Percentiles rank a stretch among this genome's conserved stretches.
Evolutionary conservation across 2,329 filamentous ascomycete species (phyloP).

Genomic region (Aspergillus persii): DNA sequence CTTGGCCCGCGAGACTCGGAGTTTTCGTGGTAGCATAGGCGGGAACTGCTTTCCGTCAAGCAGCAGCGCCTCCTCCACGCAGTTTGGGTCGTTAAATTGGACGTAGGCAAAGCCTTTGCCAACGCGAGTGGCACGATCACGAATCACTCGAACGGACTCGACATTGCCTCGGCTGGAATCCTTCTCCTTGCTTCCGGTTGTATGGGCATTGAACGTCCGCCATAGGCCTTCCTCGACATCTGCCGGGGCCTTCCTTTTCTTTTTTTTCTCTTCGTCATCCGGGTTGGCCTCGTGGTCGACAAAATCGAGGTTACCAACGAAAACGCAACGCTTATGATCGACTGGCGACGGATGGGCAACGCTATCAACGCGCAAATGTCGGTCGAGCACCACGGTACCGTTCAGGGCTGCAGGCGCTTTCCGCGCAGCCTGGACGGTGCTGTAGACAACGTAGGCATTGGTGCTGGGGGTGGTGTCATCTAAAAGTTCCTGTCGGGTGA

Average conservation of each 20-base stretch:
- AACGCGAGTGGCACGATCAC: constrained; percentile 85
- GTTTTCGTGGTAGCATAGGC: constrained; percentile 82
- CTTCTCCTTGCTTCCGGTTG: constrained; percentile 27
- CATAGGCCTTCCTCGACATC: constrained; percentile 82
- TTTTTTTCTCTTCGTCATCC: constrained; percentile 58
- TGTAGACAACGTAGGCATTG: constrained; percentile 92
- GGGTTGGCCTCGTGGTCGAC: constrained; percentile 84
- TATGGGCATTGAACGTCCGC: constrained; percentile 42
- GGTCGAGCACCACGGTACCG: constrained; percentile 76
- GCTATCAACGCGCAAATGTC: constrained; percentile 86
- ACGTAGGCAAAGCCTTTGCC: constrained; percentile 98
- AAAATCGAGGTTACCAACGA: constrained; percentile 94
- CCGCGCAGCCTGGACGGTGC: constrained; percentile 69
- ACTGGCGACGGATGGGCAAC: constrained; percentile 81
- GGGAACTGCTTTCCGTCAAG: constrained; percentile 90
- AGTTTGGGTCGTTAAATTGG: constrained; percentile 85
- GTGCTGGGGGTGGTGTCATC: constrained; percentile 86
- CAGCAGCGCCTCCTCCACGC: constrained; percentile 86
- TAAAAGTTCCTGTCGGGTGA: constrained; percentile 86
- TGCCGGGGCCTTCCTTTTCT: constrained; percentile 71
- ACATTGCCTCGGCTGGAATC: constrained; percentile 67
- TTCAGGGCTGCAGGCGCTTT: constrained; percentile 77
- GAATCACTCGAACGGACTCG: constrained; percentile 88
- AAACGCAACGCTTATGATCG: constrained; percentile 87
- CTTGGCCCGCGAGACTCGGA: constrained; percentile 85